Evolutionary conservation across 371 early-diverging fungal genomes (phyloP), one percentile per base, ranked within the genome.

Genomic region (Zancudomyces culisetae): DNA sequence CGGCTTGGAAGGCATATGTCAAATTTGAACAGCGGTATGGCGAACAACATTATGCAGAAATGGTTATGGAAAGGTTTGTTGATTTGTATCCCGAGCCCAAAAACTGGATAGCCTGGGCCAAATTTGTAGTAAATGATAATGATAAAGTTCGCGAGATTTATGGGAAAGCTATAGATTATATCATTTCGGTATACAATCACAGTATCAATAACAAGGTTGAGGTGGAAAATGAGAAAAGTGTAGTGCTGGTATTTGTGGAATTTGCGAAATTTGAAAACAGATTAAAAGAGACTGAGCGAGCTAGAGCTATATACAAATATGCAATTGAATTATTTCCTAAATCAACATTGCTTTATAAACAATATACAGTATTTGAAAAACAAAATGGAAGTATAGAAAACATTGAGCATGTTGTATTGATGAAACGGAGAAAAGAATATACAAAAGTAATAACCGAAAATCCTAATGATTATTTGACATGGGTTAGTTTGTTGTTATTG

Each of bases 241-340:
- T 90, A 59, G 91, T 87, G 59, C 84, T 88, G 50, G 64, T 97
- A 1, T 81, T 87, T 55, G 78, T 91, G 27, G 76, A 90, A 8
- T 97, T 94, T 77, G 96, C 98, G 13, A 89, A 86, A 55, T 96
- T 90, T 62, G 96, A 97, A 60, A 79, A 80, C 1, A 77, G 87
- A 26, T 66, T 78, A 52, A 83, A 85, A 63, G 94, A 97, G 77
- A 71, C 69, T 55, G 98, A 95, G 43, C 77, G 98, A 29, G 93
- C 95, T 0, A 82, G 98, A 1, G 84, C 84, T 22, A 91, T 97
- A 46, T 96, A 86, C 78, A 83, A 89, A 60, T 95, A 85, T 57
- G 94, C 91, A 2, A 62, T 95, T 30, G 87, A 85, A 43, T 78
- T 82, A 30, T 72, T 94, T 23, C 86, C 92, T 78, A 61, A 59